Conservation (phyloP, 2,329 filamentous ascomycete species). For the Sporothrix inflata region DNA sequence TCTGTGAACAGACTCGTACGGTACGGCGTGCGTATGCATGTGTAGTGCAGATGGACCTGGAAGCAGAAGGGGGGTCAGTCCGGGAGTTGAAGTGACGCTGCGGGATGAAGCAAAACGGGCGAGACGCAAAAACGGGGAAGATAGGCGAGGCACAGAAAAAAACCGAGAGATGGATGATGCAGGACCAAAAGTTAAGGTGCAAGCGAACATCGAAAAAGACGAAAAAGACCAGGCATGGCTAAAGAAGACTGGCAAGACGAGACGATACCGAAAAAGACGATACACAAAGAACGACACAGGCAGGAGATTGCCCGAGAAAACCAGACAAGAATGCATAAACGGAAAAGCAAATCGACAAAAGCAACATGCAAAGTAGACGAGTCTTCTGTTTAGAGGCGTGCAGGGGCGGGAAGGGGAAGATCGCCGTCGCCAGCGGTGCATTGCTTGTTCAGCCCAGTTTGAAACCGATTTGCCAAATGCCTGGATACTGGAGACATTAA, state of each 20-base stretch:
- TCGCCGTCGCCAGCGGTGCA: conserved; percentile 20
- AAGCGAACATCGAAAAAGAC: neutral
- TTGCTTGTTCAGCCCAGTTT: conserved; percentile 27
- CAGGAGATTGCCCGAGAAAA: neutral
- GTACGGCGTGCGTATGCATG: conserved; percentile 7
- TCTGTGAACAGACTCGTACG: conserved; percentile 15
- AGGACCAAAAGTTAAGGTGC: neutral
- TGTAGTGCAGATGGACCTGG: conserved; percentile 1
- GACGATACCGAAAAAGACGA: conserved; percentile 6
- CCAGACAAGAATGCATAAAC: neutral
- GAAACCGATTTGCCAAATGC: conserved; percentile 34
- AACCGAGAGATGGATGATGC: neutral
- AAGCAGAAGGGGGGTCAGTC: conserved; percentile 15
- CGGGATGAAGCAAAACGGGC: conserved; percentile 22
- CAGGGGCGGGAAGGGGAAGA: conserved; percentile 14
- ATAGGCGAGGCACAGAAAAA: neutral
- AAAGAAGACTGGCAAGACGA: neutral
- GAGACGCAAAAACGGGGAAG: conserved; percentile 12
- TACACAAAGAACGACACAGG: neutral
- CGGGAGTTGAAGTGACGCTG: neutral
- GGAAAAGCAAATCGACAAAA: neutral
- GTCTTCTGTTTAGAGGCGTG: neutral
- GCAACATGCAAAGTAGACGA: neutral
- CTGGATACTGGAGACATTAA: conserved; percentile 28
- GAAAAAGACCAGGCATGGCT: neutral